Base-by-base conservation (phyloP, 257 asterid species). In the Orobanche coerulescens region DNA sequence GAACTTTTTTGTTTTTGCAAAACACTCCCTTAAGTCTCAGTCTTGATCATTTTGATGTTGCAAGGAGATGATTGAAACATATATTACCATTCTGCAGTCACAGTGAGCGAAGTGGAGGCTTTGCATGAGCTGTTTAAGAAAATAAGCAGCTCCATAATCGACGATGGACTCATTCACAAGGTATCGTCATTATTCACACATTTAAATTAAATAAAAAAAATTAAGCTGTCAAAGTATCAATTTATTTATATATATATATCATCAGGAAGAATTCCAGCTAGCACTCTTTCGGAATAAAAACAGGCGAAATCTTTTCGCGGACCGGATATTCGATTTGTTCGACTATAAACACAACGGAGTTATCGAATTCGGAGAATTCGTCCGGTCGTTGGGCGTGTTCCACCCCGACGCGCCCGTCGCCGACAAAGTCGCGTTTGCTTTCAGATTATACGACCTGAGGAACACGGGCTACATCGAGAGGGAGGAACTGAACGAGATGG, bases 121-220 rank as follows among this genome's bases (percentile, higher is more conserved):
- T 76, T 91, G 56, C 78, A 82, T 44, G 83, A 78, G 63, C 83
- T 91, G 50, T 88, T 53, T 69, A 86, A 85, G 84, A 92, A 85
- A 69, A 84, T 92, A 43, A 84, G 95, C 82, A 80, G 94, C 77
- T 82, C 90, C 59, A 88, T 88, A 52, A 62, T 75, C 19, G 74
- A 82, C 6, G 98, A 92, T 54, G 96, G 98, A 9, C 93, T 88
- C 72, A 92, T 92, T 75, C 93, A 92, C 78, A 92, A 84, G 95
- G 96, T 84, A 78, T 16, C 10, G 42, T 36, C 49, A 20, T 30
- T 16, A 1, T 55, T n/a, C n/a, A n/a, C n/a, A n/a, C n/a, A n/a
- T n/a, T n/a, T n/a, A n/a, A n/a, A n/a, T n/a, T n/a, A n/a, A n/a
- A n/a, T n/a, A n/a, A n/a, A n/a, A n/a, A n/a, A n/a, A n/a, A n/a